Evolutionary conservation across 331 rosid genomes (phyloP).

Genomic region (Quercus lobata): DNA sequence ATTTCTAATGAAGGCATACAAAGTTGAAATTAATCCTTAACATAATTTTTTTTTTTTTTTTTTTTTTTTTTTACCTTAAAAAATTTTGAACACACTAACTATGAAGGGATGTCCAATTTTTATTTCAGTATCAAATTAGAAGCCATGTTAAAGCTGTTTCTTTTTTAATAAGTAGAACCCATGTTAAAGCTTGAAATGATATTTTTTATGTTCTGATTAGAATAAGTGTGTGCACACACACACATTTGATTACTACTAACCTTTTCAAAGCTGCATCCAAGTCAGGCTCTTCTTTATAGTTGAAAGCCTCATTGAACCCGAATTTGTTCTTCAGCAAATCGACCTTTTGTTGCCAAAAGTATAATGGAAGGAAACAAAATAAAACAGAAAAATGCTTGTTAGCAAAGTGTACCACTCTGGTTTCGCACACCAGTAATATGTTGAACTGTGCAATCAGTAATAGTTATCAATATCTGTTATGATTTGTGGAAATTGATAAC

Average conservation of each 20-base stretch:
- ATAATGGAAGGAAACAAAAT: neutral
- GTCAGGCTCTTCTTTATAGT: slow-evolving; percentile 28
- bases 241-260: neutral
- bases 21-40: neutral
- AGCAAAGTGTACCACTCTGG: neutral
- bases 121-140: neutral
- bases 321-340: slow-evolving; percentile 23
- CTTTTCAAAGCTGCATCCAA: slow-evolving; percentile 28
- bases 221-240: too few species aligned
- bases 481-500: neutral
- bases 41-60: neutral
- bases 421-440: neutral
- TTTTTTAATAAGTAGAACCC: too few species aligned
- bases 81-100: neutral
- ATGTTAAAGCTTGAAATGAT: neutral
- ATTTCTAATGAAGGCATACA: neutral
- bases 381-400: neutral
- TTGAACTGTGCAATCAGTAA: neutral
- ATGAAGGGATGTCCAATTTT: neutral
- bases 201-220: neutral
- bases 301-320: slow-evolving; percentile 34
- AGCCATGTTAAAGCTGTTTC: neutral
- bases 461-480: neutral
- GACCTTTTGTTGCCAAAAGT: slow-evolving; percentile 4
- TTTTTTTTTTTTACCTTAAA: neutral